Base-by-base conservation (phyloP, 2,329 filamentous ascomycete species). In the Exserohilum turcica region DNA sequence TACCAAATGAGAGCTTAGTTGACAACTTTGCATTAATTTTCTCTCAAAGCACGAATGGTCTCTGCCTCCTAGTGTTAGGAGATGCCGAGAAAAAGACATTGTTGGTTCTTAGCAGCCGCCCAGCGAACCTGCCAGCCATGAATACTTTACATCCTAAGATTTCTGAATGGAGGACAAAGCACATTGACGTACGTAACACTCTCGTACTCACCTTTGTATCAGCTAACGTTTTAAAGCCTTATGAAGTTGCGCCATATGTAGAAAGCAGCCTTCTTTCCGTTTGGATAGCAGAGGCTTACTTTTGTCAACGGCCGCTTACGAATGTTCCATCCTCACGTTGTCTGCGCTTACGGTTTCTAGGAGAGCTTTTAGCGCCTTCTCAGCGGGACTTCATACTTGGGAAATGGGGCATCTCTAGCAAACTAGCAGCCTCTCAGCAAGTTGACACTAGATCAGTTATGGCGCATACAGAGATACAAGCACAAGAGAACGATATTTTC, bases 341-440 rank as follows among this genome's bases (percentile, higher is more conserved):
- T 24, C 21, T 53, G 35, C 50, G 50, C 28, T 5, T 53, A n/a
- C 50, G 50, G n/a, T 43, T 43, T 43, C 32, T 53, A 39, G n/a
- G 7, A 6, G 43, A 53, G 37, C 6, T 53, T 8, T 33, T 53
- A 43, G 37, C 44, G 7, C 50, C 24, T 10, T 43, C 19, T 38
- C 5, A 53, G 15, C 43, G 18, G 12, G 38, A 53, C 19, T 53
- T 13, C 18, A 18, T 53, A 10, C 50, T 53, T 43, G 6, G 33
- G 6, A 18, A 53, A 8, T 48, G 15, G 5, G 38, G 50, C 31
- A 53, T 53, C 8, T 2, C 37, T 10, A 48, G 8, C 16, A 43
- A 7, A 9, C 39, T 10, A 18, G 28, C 18, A 43, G n/a, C 5
- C 0, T 53, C 10, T 21, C 3, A 53, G 7, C 10, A 48, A 2